Evolutionary conservation across 371 early-diverging fungal genomes (phyloP).

Genomic region (Mucor racemosus): DNA sequence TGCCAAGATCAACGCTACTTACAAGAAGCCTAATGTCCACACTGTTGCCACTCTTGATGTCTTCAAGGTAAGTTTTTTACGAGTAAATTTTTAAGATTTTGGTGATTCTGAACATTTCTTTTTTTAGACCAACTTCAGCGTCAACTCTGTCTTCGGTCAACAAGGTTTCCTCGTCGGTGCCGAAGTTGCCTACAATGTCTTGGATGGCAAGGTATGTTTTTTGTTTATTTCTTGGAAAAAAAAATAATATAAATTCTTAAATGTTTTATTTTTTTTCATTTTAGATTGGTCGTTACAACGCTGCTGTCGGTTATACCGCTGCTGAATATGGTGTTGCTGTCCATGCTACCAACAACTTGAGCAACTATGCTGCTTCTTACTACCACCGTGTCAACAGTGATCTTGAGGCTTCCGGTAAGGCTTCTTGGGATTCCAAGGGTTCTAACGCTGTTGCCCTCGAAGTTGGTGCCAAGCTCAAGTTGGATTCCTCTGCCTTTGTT

Average conservation of each 20-base stretch:
- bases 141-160: slow-evolving; percentile 64
- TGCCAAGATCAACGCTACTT: slow-evolving; percentile 53
- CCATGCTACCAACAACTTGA: slow-evolving; percentile 77
- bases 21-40: slow-evolving; percentile 58
- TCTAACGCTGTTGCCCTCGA: slow-evolving; percentile 83
- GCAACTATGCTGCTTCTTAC: slow-evolving; percentile 88
- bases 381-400: slow-evolving; percentile 91
- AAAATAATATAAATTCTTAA: neutral
- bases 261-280: neutral
- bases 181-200: slow-evolving; percentile 91
- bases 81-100: neutral
- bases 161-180: slow-evolving; percentile 91
- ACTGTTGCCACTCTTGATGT: slow-evolving; percentile 55
- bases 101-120: neutral
- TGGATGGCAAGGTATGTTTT: slow-evolving; percentile 70
- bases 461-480: slow-evolving; percentile 92
- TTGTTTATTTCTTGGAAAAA: neutral
- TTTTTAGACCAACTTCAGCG: slow-evolving; percentile 50
- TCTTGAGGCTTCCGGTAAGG: slow-evolving; percentile 94
- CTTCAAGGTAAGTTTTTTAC: slow-evolving; percentile 44
- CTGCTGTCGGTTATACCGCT: slow-evolving; percentile 85
- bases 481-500: slow-evolving; percentile 88
- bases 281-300: slow-evolving; percentile 82
- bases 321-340: slow-evolving; percentile 88
- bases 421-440: slow-evolving; percentile 86